These are phyloP conservation scores for Pilobolus umbonatus DNA, from an alignment of 192 early-diverging fungal species.

Conservation along the genomic window DNA sequence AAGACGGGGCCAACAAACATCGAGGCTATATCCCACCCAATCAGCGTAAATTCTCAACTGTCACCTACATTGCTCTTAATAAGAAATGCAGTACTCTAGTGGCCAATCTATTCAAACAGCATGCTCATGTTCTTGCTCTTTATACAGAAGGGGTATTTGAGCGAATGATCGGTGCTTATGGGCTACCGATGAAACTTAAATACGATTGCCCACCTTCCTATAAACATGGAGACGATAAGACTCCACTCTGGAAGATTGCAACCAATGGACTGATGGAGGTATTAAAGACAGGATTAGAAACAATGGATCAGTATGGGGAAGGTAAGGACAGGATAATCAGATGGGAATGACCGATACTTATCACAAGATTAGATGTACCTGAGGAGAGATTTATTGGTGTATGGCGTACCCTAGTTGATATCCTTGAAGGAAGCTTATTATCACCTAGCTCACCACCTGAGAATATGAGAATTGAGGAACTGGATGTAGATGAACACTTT, in stretches of 20 bases:
- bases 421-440: slow-evolving; percentile 56
- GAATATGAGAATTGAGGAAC: slow-evolving; percentile 52
- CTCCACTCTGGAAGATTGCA: slow-evolving; percentile 67
- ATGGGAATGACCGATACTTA: background rate
- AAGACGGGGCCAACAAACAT: slow-evolving; percentile 12
- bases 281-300: slow-evolving; percentile 44
- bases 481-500: slow-evolving; percentile 66
- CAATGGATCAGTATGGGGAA: slow-evolving; percentile 37
- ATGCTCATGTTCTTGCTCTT: slow-evolving; percentile 41
- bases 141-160: slow-evolving; percentile 52
- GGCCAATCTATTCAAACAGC: slow-evolving; percentile 49
- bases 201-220: slow-evolving; percentile 72
- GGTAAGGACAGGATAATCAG: background rate
- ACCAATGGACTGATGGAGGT: slow-evolving; percentile 57
- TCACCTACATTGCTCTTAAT: slow-evolving; percentile 75
- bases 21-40: slow-evolving; percentile 20
- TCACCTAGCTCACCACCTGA: slow-evolving; percentile 49
- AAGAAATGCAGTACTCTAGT: slow-evolving; percentile 57
- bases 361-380: slow-evolving; percentile 42
- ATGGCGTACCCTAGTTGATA: slow-evolving; percentile 52
- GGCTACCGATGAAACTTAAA: slow-evolving; percentile 68
- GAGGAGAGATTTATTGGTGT: slow-evolving; percentile 46
- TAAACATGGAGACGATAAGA: slow-evolving; percentile 55
- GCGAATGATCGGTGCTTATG: slow-evolving; percentile 50
- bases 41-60: slow-evolving; percentile 30